phyloP scores from a whole-genome alignment of 2,329 filamentous ascomycete genomes.

The Sporothrix pseudoabietina region DNA sequence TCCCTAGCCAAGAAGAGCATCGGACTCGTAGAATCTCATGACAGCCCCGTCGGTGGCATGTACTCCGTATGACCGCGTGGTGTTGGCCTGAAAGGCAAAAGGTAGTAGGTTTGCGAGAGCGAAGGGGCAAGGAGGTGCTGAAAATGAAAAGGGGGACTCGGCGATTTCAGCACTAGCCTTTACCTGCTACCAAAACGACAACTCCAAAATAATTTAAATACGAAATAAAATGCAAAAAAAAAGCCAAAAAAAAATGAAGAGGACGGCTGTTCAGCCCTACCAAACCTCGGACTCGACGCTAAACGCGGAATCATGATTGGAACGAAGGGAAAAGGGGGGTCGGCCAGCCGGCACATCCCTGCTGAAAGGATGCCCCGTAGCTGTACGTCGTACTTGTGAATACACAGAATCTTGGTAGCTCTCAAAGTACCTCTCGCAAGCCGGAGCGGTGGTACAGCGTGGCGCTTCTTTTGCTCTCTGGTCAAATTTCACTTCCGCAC shows the following conservation, averaged over 20 bases:
- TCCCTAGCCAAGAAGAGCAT: background rate
- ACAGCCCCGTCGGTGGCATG: background rate
- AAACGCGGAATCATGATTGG: conserved; percentile 28
- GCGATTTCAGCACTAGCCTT: background rate
- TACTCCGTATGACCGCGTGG: conserved; percentile 14
- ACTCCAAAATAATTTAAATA: background rate
- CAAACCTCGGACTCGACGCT: conserved; percentile 25
- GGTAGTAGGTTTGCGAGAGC: background rate
- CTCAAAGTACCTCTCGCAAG: background rate
- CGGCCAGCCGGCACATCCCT: background rate
- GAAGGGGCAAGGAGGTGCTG: background rate
- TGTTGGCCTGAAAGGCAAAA: background rate
- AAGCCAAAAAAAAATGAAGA: background rate
- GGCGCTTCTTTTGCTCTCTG: background rate
- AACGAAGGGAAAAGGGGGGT: conserved; percentile 6
- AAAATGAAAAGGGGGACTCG: background rate
- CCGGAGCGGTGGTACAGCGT: background rate
- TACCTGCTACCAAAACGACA: background rate
- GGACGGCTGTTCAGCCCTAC: conserved; percentile 24
- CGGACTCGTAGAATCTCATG: background rate
- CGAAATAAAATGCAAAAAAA: background rate
- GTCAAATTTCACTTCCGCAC: background rate
- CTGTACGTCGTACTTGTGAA: background rate
- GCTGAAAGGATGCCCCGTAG: background rate
- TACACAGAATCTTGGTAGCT: background rate